Base-by-base conservation (phyloP, 139 green algal species). In the Desmodesmus armatus region DNA sequence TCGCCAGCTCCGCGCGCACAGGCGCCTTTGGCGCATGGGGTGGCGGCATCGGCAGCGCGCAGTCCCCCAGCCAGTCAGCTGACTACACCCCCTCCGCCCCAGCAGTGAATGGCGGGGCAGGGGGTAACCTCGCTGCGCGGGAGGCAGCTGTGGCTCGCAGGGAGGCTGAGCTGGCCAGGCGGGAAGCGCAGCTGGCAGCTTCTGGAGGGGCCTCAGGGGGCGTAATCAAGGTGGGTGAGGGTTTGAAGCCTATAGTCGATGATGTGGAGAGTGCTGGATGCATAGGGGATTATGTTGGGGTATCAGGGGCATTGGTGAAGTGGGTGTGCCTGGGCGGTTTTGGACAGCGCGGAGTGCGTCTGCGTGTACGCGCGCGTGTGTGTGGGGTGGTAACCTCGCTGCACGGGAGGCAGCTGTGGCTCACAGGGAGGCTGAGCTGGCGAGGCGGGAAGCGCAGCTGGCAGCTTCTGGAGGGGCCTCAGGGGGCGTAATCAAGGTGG, bases 371-470 rank as follows among this genome's bases (percentile, higher is more conserved):
- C n/a, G n/a, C n/a, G n/a, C n/a, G n/a, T n/a, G n/a, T n/a, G n/a
- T n/a, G n/a, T n/a, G n/a, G n/a, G n/a, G n/a, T n/a, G 44, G 72
- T n/a, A 53, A 43, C 9, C 15, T 70, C 3, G 62, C 35, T 27
- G 19, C 65, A n/a, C 69, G 79, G 3, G 79, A 77, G 51, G 79
- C 79, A 31, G 79, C n/a, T 35, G 37, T 85, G 39, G 29, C 37
- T 31, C 79, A 65, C 62, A 73, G 79, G 7, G 79, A 85, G 44
- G 79, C 79, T 2, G 79, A 85, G 31, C 79, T 85, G 27, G 79
- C 79, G 9, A 37, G 63, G 63, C 44, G 79, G 44, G 79, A 85
- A 41, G 40, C 63, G 3, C 11, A 49, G 17, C 33, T 85, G 23
- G 79, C 79, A 13, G 41, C 53, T 9, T 4, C 65, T 27, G 63